Evolutionary conservation across 495 filamentous ascomycete genomes (phyloP), one percentile per base, ranked within the genome.

Genomic region (Trichoderma gamsii): DNA sequence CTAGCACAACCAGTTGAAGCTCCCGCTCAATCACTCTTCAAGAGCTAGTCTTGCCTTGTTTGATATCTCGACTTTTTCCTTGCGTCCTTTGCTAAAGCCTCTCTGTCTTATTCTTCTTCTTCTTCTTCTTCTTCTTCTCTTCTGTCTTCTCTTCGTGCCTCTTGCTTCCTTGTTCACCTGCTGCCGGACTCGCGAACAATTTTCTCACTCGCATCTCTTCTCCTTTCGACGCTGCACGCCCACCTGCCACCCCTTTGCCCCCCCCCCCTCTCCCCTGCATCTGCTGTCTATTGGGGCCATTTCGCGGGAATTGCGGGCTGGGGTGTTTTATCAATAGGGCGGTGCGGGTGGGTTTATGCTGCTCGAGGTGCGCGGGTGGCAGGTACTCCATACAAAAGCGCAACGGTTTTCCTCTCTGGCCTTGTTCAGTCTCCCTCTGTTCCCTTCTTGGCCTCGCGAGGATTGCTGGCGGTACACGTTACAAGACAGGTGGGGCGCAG

Each of bases 301-400:
- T 61, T 61, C 56, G 56, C 56, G 56, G 56, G 56, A 61, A 61
- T 61, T 61, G 56, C 56, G 56, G 56, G 56, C 56, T 61, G 56
- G 56, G 56, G 56, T 32, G 56, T 61, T 61, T 61, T 61, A 61
- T 61, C 56, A 61, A 61, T 32, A 61, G 56, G 56, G 56, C 56
- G 56, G 56, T 61, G 56, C 56, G 56, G 12, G 56, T 61, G 56
- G 56, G 56, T 61, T 27, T 23, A 16, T 16, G 44, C 44, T 32
- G 25, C 56, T 61, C 16, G 56, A 32, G 56, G 56, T 61, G 44
- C 13, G 44, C n/a, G 56, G 56, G 56, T 61, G 56, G 56, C 56
- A 13, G n/a, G 16, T 13, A 32, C 56, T 32, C 25, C 56, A 61
- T 61, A 21, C 9, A 59, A 27, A 61, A 18, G 25, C 56, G 23